These are phyloP conservation scores for Glaciozyma antarctica DNA, from an alignment of 768 basidiomycete species.

Conservation along the genomic window DNA sequence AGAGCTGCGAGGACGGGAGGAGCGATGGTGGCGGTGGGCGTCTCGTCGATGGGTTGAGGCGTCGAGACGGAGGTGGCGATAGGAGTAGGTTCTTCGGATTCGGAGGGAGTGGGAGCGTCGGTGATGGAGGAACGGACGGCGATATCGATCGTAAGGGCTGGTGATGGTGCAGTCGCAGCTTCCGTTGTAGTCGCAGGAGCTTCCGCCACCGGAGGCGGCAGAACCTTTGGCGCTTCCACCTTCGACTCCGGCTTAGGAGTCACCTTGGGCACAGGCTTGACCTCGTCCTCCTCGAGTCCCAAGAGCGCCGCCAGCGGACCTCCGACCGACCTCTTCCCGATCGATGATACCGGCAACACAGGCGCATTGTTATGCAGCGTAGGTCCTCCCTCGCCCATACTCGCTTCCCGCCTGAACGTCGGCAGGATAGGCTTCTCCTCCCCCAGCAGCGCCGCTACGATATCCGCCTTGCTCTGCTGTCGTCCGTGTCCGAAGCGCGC, in stretches of 20 bases:
- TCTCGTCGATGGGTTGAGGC: neutral
- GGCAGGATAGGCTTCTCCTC: constrained; percentile 24
- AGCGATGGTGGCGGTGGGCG: too few relatives aligned
- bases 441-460: constrained; percentile 19
- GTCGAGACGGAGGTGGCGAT: neutral
- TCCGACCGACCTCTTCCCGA: constrained; percentile 22
- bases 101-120: neutral
- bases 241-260: neutral
- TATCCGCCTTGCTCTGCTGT: neutral
- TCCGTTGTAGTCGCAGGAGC: neutral
- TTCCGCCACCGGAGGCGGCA: neutral
- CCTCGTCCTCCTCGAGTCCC: constrained; percentile 25
- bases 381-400: neutral
- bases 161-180: neutral
- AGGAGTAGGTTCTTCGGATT: neutral
- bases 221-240: neutral
- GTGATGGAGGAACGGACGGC: neutral
- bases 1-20: neutral
- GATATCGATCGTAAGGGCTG: neutral
- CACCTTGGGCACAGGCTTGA: neutral
- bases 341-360: constrained; percentile 11
- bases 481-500: neutral
- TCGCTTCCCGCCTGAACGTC: constrained; percentile 7
- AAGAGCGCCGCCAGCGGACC: constrained; percentile 24
- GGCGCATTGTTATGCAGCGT: constrained; percentile 8